These are phyloP conservation scores for Dactylellina drechsleri DNA, from an alignment of 2,329 filamentous ascomycete species.

Conservation along the genomic window DNA sequence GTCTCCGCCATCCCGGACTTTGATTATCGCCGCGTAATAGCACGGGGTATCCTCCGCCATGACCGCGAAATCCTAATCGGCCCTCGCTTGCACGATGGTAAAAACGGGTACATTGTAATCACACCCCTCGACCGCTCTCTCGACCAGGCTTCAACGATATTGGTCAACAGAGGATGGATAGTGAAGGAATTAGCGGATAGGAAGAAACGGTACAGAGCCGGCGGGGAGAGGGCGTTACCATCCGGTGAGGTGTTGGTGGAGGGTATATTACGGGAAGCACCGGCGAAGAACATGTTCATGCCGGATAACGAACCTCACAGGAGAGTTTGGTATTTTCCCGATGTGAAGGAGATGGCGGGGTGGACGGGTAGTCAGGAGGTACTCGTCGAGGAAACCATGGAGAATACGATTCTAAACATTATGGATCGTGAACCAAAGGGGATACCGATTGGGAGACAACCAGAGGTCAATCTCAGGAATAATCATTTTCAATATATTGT, in stretches of 20 bases:
- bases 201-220: conserved; percentile 64
- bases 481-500: conserved; percentile 99
- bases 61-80: conserved; percentile 97
- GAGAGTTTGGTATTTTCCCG: conserved; percentile 92
- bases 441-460: conserved; percentile 85
- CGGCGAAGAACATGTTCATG: conserved; percentile 98
- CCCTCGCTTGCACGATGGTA: conserved; percentile 85
- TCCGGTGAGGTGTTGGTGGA: conserved; percentile 79
- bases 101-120: conserved; percentile 89
- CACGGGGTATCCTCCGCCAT: conserved; percentile 79
- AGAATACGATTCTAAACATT: conserved; percentile 24
- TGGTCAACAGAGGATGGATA: conserved; percentile 95
- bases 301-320: conserved; percentile 85
- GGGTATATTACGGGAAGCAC: conserved; percentile 85
- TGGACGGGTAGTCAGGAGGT: conserved; percentile 84
- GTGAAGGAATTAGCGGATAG: conserved; percentile 76
- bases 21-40: conserved; percentile 85
- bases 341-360: conserved; percentile 88
- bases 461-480: conserved; percentile 92
- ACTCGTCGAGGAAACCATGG: conserved; percentile 86
- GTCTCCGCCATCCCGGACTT: conserved; percentile 85
- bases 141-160: conserved; percentile 66
- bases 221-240: conserved; percentile 70
- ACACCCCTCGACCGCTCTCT: conserved; percentile 80
- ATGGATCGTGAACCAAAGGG: conserved; percentile 80